Evolutionary conservation across 2,329 filamentous ascomycete species (phyloP).

Genomic region (Tolypocladium amazonense): DNA sequence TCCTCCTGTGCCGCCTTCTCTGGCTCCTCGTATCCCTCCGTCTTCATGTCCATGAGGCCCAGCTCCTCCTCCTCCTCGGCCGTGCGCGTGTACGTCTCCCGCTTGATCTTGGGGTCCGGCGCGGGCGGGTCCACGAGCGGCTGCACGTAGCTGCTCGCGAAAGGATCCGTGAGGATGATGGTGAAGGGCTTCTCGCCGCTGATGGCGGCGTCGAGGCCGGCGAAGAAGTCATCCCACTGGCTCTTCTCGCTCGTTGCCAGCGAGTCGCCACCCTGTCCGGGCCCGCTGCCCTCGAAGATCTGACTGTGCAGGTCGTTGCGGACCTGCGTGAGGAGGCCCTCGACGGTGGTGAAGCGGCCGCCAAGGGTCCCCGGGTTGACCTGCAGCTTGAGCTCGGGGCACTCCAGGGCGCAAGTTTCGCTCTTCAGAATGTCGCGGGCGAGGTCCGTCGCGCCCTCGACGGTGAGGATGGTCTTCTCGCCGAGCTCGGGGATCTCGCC

Average conservation of each 20-base stretch:
- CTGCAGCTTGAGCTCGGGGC: constrained; percentile 74
- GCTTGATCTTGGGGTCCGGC: constrained; percentile 67
- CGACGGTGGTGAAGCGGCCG: constrained; percentile 92
- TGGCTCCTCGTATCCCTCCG: constrained; percentile 63
- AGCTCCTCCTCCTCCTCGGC: constrained; percentile 90
- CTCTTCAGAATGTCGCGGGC: constrained; percentile 92
- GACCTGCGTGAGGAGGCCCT: constrained; percentile 86
- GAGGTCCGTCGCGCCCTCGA: constrained; percentile 62
- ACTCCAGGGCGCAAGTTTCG: constrained; percentile 79
- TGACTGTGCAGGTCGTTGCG: constrained; percentile 79
- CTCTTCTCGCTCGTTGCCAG: constrained; percentile 53
- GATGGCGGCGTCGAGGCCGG: constrained; percentile 65
- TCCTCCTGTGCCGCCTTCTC: constrained; percentile 17
- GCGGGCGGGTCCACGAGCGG: constrained; percentile 64
- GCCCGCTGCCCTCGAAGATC: constrained; percentile 68
- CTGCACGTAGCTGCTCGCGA: constrained; percentile 91
- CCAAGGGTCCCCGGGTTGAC: constrained; percentile 92
- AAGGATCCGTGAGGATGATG: constrained; percentile 73
- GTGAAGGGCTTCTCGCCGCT: constrained; percentile 71
- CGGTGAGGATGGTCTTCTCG: constrained; percentile 67
- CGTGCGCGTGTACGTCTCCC: constrained; percentile 77
- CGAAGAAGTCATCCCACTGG: constrained; percentile 77
- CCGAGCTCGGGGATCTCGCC: constrained; percentile 83
- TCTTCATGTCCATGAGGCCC: constrained; percentile 85
- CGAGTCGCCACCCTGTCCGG: constrained; percentile 62